phyloP scores from a whole-genome alignment of 805 yeast genomes.

The Clavispora asparagi region DNA sequence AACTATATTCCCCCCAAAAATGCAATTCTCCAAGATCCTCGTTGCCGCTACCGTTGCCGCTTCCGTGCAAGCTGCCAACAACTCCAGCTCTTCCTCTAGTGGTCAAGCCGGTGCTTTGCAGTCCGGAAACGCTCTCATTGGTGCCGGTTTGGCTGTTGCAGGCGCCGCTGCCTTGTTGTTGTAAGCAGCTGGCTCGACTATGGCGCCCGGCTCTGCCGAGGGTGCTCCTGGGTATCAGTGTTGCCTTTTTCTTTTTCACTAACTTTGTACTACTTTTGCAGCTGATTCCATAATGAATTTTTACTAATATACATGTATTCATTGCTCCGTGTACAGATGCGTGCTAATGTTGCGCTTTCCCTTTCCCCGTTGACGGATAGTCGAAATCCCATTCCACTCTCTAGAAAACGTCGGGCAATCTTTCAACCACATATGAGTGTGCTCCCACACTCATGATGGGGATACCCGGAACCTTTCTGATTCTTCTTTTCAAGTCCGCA shows the following conservation, averaged over 20 bases:
- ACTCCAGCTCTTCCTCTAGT: conserved; percentile 10
- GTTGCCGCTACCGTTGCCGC: conserved; percentile 16
- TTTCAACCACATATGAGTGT: conserved; percentile 86
- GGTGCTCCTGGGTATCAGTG: no score
- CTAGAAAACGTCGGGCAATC: conserved; percentile 89
- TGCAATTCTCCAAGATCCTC: conserved; percentile 19
- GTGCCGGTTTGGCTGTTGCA: conserved; percentile 17
- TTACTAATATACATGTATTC: background rate
- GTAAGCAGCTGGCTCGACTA: conserved; percentile 1
- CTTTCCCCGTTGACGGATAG: no score
- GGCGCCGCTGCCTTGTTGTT: conserved; percentile 16
- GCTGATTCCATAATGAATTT: background rate
- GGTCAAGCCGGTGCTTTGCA: conserved; percentile 13
- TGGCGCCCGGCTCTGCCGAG: no score
- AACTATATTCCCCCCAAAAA: conserved; percentile 1
- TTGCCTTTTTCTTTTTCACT: background rate
- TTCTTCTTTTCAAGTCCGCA: conserved; percentile 90
- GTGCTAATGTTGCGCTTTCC: no score
- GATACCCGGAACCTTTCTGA: conserved; percentile 95
- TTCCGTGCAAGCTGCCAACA: conserved; percentile 19
- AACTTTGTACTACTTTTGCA: background rate
- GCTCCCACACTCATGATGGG: conserved; percentile 97
- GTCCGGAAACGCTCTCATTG: conserved; percentile 9
- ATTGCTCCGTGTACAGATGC: background rate
- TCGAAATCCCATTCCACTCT: no score